These are phyloP conservation scores for Mortierella polycephala DNA, from an alignment of 371 early-diverging fungal species.

Conservation along the genomic window DNA sequence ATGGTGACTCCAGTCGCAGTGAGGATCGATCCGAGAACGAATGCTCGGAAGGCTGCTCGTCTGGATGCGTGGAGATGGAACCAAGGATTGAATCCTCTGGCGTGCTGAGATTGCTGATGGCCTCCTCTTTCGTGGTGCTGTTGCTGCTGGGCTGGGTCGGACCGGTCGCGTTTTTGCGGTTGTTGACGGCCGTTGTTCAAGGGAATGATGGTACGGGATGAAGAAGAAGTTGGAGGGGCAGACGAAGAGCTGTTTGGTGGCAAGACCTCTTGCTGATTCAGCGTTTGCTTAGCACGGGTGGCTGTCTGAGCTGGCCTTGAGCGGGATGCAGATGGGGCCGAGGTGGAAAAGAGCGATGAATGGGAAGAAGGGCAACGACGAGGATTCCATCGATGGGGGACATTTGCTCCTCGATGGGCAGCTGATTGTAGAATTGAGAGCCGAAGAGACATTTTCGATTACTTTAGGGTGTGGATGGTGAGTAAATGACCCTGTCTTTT, in stretches of 20 bases:
- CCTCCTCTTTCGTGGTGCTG: constrained; percentile 3
- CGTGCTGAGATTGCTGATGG: constrained; percentile 1
- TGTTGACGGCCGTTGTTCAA: constrained; percentile 7
- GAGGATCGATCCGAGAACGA: constrained; percentile 10
- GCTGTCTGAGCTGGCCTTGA: constrained; percentile 19
- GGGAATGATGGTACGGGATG: constrained; percentile 10
- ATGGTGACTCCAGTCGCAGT: background rate
- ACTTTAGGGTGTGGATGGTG: too few relatives aligned
- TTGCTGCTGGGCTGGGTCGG: background rate
- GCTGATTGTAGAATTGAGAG: constrained; percentile 30
- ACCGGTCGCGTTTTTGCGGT: constrained; percentile 2
- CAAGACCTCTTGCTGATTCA: constrained; percentile 14
- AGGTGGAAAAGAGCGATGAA: constrained; percentile 28
- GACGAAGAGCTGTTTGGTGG: constrained; percentile 9
- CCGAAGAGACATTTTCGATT: constrained; percentile 27
- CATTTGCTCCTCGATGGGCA: constrained; percentile 2
- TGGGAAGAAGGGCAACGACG: background rate
- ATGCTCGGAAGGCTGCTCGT: constrained; percentile 19
- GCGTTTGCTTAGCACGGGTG: constrained; percentile 18
- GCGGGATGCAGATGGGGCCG: constrained; percentile 11
- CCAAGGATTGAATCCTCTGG: constrained; percentile 26
- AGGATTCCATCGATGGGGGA: background rate
- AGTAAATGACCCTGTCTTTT: too few relatives aligned
- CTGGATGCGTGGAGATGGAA: constrained; percentile 10
- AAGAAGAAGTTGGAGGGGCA: background rate